Conservation (phyloP, 108 stramenopile species). For the Licmophora abbreviata region DNA sequence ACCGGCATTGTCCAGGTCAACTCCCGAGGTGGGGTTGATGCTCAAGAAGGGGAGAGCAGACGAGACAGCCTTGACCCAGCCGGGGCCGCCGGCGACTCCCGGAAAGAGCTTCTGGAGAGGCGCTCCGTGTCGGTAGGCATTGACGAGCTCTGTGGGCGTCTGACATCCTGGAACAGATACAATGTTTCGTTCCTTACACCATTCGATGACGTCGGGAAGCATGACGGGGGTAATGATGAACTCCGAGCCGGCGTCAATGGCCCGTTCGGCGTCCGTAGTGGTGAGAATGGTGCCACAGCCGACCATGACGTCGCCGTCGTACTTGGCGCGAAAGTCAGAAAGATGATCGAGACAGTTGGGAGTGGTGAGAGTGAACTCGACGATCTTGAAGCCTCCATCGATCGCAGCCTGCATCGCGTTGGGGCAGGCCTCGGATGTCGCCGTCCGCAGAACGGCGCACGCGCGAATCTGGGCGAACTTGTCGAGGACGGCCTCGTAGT, state of each 20-base stretch:
- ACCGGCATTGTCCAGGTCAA: constrained; percentile 77
- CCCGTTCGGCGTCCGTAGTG: constrained; percentile 52
- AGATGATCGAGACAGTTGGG: constrained; percentile 73
- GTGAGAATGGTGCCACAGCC: constrained; percentile 82
- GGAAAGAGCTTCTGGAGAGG: constrained; percentile 85
- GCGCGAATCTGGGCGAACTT: constrained; percentile 70
- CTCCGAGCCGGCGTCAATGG: constrained; percentile 73
- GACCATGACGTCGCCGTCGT: constrained; percentile 83
- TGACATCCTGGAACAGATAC: constrained; percentile 81
- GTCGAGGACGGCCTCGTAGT: constrained; percentile 59
- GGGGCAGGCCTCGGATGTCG: constrained; percentile 75
- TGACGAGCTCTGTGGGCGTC: constrained; percentile 74
- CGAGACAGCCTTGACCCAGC: constrained; percentile 80
- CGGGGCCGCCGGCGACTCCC: constrained; percentile 74
- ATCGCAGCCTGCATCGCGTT: constrained; percentile 86
- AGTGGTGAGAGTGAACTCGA: constrained; percentile 81
- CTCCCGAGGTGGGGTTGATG: constrained; percentile 81
- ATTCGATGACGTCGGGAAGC: constrained; percentile 75
- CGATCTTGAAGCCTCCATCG: constrained; percentile 83
- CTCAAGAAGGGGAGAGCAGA: constrained; percentile 69
- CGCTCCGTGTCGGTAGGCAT: constrained; percentile 66
- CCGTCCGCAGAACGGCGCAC: constrained; percentile 78
- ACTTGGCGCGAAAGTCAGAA: constrained; percentile 60
- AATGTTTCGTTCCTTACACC: constrained; percentile 71
- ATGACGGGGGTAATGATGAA: constrained; percentile 83